Conservation (phyloP, 2,329 filamentous ascomycete genomes). For the Juglanconis oblonga region DNA sequence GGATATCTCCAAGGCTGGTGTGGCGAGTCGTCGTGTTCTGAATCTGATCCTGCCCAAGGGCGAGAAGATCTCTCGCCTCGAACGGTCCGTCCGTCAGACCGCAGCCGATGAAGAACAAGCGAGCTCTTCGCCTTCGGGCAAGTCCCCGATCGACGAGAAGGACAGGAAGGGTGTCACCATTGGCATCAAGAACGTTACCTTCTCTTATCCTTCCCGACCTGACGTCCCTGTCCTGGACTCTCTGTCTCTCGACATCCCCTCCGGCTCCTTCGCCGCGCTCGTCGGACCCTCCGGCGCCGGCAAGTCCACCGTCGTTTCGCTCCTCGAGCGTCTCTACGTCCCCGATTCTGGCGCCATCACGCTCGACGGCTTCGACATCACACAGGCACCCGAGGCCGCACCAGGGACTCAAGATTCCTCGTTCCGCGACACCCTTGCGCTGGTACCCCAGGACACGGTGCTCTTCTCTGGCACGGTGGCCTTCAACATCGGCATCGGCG, state of each 20-base stretch:
- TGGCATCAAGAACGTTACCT: conserved; percentile 57
- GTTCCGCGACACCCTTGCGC: conserved; percentile 51
- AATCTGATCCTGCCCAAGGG: conserved; percentile 35
- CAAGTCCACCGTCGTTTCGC: conserved; percentile 63
- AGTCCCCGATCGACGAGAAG: background rate
- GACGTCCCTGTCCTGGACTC: conserved; percentile 54
- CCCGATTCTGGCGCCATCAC: conserved; percentile 38
- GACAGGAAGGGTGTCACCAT: conserved; percentile 39
- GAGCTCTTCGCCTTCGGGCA: background rate
- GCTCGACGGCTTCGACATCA: conserved; percentile 46
- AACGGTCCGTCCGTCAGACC: background rate
- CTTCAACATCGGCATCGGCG: conserved; percentile 56
- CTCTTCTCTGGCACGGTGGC: conserved; percentile 54
- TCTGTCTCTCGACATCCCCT: conserved; percentile 53
- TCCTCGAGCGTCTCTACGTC: conserved; percentile 49
- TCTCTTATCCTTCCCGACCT: conserved; percentile 64
- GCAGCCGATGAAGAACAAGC: background rate
- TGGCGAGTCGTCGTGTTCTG: conserved; percentile 58
- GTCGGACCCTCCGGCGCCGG: conserved; percentile 66
- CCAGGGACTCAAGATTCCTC: conserved; percentile 28
- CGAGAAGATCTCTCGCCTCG: background rate
- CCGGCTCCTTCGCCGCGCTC: conserved; percentile 61
- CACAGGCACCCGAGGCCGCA: conserved; percentile 35
- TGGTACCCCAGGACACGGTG: conserved; percentile 57
- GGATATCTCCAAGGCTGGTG: conserved; percentile 66